Base-by-base conservation (phyloP, 768 basidiomycete species). In the Atractiella rhizophila region DNA sequence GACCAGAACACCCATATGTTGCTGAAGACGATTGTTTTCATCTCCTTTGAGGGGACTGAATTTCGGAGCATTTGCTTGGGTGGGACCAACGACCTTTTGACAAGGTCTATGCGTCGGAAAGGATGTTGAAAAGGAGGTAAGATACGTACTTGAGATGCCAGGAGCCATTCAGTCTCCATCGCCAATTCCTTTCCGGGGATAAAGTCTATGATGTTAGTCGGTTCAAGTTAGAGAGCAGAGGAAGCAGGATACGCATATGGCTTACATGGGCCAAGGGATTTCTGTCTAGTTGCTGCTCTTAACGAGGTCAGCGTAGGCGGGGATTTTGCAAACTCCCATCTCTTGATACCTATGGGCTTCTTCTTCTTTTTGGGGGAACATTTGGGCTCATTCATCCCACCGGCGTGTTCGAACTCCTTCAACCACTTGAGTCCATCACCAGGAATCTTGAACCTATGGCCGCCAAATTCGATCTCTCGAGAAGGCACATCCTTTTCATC, bases 1-100 rank as follows among this genome's bases (percentile, higher is more conserved):
- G 2, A 77, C 72, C 28, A 94, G 57, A 7, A 81, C 60, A 0
- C 74, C 69, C 76, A 94, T 80, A 48, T 66, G 64, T 47, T 75
- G 71, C 41, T 68, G 26, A 37, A 28, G 3, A 27, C 12, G 1
- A 37, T 23, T 1, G 47, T 44, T 1, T 45, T 28, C n/a, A n/a
- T 19, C 57, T 62, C 23, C 57, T 57, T 1, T 69, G 69, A 1
- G 70, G 68, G 21, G 66, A 66, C 47, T 71, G 70, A 54, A 74
- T 61, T 0, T 76, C 78, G 56, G 76, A 3, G 66, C 62, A 44
- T 76, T 75, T 12, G 61, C 61, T 56, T 75, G 85, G 0, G 83
- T 91, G 16, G 73, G 71, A 0, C 74, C 76, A 42, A 73, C 65
- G 30, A 83, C 67, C 68, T 76, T 40, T 8, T 18, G 4, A n/a